Evolutionary conservation across 768 basidiomycete species (phyloP), one percentile per base, ranked within the genome.

Genomic region (Phylloporus sp.): DNA sequence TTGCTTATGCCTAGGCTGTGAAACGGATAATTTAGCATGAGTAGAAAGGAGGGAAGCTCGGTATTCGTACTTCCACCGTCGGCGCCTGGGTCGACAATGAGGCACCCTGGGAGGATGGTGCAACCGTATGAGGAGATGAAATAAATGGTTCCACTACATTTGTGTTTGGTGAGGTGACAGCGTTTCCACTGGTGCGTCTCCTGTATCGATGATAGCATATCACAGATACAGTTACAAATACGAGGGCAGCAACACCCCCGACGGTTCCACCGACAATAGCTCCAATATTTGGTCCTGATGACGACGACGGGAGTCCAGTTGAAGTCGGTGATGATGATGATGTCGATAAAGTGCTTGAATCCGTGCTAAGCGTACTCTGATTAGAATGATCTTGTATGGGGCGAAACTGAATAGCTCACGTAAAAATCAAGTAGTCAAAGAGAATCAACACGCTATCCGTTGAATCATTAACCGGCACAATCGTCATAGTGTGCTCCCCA

Each of bases 341-440:
- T 22, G 47, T n/a, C 35, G 34, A 18, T 8, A 11, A 22, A 7
- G 26, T 11, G 6, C 20, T 24, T 2, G 29, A 15, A 24, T 56
- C 29, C 24, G 18, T 52, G 32, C 58, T 59, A 43, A 36, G 1
- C 4, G 9, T 22, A 41, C 6, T 12, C 4, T 5, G 11, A 24
- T 58, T 26, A 58, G 55, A 34, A 53, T 15, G 9, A 11, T 15
- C 6, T 12, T 16, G 6, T 5, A n/a, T 12, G 24, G 15, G 11
- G 24, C 13, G 4, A n/a, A 13, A 48, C 2, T 8, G 16, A 27
- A 8, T 10, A 22, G 51, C 59, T 2, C 13, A 60, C 57, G 52
- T 56, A 13, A 62, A 62, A 20, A 62, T 35, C 3, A 59, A 31
- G 36, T 61, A 61, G 24, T 61, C 59, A 12, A 59, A 60, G 13